Percentiles rank a stretch among this genome's conserved stretches.
Conservation (phyloP, 148 eudicot species). For the Amaranthus hypochondriacus region DNA sequence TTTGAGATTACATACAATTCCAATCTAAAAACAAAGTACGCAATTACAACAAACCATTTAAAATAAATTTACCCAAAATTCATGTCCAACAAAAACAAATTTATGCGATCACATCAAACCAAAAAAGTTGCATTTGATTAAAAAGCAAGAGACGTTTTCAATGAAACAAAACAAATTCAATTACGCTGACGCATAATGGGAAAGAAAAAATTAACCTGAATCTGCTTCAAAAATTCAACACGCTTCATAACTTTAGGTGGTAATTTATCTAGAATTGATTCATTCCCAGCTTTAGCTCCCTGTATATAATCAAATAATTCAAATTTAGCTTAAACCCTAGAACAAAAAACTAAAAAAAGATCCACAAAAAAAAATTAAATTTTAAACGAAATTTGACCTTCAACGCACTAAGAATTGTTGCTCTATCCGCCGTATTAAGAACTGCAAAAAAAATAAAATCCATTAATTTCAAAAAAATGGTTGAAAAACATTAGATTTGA, state of each 20-base stretch:
- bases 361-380: too few species aligned
- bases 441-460: neutral
- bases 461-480: neutral
- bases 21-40: too few species aligned
- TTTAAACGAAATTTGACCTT: neutral
- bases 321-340: slow-evolving; percentile 36
- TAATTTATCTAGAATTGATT: slow-evolving; percentile 18
- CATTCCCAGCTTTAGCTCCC: slow-evolving; percentile 14
- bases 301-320: slow-evolving; percentile 17
- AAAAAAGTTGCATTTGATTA: too few species aligned
- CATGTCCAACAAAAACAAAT: too few species aligned
- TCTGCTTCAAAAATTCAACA: slow-evolving; percentile 24
- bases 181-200: too few species aligned
- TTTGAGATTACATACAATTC: too few species aligned
- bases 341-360: neutral
- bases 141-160: too few species aligned
- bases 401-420: neutral
- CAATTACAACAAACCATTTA: too few species aligned
- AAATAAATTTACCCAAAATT: too few species aligned
- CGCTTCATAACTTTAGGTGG: slow-evolving; percentile 30
- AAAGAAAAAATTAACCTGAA: slow-evolving; percentile 20
- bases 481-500: neutral
- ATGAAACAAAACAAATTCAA: too few species aligned
- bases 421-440: slow-evolving; percentile 12
- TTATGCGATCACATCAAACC: too few species aligned